phyloP scores from a whole-genome alignment of 2,329 filamentous ascomycete species.

The Pseudopyricularia javanii region DNA sequence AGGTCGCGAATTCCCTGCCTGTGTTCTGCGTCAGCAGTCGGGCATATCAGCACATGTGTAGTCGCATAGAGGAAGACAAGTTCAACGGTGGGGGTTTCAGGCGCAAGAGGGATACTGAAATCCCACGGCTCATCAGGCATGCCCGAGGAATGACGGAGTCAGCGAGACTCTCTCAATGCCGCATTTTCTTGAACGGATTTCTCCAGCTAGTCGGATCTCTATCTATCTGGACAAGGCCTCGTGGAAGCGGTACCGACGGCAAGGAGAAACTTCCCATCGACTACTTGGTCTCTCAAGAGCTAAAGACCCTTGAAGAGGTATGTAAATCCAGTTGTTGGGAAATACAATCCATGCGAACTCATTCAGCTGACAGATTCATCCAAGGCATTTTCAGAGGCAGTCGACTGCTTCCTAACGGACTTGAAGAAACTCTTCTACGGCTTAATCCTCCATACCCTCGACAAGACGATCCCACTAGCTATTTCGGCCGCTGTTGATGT shows the following conservation, averaged over 20 bases:
- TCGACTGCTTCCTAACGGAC: background rate
- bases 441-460: background rate
- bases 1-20: conserved; percentile 39
- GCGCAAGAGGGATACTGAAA: conserved; percentile 39
- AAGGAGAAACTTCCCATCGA: background rate
- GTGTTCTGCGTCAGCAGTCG: conserved; percentile 54
- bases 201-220: background rate
- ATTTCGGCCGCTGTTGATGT: background rate
- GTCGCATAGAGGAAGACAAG: conserved; percentile 38
- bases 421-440: background rate
- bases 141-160: conserved; percentile 43
- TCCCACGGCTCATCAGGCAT: conserved; percentile 45
- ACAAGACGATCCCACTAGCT: background rate
- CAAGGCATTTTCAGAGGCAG: background rate
- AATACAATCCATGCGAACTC: too few species aligned
- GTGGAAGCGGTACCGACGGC: background rate
- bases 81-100: conserved; percentile 35
- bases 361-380: background rate
- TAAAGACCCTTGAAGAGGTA: background rate
- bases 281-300: background rate
- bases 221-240: background rate
- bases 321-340: background rate
- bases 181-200: background rate
- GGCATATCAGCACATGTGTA: conserved; percentile 50
- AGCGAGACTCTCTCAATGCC: background rate